Base-by-base conservation (phyloP, 805 yeast species). In the Tetrapisispora taiwanensis region DNA sequence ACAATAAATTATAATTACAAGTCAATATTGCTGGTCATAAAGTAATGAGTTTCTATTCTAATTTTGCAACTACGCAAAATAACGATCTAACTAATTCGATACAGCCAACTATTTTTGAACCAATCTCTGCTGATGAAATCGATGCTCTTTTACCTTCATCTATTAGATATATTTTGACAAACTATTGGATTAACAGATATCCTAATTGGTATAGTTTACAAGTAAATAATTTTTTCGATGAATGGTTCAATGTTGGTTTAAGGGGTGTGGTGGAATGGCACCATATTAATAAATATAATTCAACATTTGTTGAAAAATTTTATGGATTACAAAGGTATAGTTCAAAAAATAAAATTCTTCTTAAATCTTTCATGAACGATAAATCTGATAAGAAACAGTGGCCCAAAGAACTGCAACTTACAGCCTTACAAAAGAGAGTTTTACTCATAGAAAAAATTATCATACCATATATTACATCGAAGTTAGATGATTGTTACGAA, bases 231-330 rank as follows among this genome's bases (percentile, higher is more conserved):
- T 88, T 84, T 56, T 96, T 90, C 59, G 95, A 86, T 26, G 66
- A 59, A 44, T 59, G 62, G 66, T 55, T 87, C 31, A 81, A 81
- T 52, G 59, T 81, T 3, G 46, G 75, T 2, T 47, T 81, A 2
- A 67, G 89, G 54, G 78, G 84, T 0, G 46, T 73, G 3, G 66
- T 90, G 1, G 97, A 92, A 60, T 78, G 78, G 69, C 72, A 74
- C 48, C 84, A 81, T 52, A 61, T 90, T 40, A 73, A 68, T 42
- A 69, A 70, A 40, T 84, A 92, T 86, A 89, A 85, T 54, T 77
- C 94, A 0, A 77, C 92, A 2, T 86, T 90, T 55, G 86, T 95
- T 0, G 97, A 90, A 60, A 84, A 84, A 57, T 90, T 90, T 58
- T 90, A 90, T 58, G 97, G 97, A 1, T 65, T 90, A 50, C 87